phyloP scores from a whole-genome alignment of 805 yeast genomes.

The Yueomyces sinensis region DNA sequence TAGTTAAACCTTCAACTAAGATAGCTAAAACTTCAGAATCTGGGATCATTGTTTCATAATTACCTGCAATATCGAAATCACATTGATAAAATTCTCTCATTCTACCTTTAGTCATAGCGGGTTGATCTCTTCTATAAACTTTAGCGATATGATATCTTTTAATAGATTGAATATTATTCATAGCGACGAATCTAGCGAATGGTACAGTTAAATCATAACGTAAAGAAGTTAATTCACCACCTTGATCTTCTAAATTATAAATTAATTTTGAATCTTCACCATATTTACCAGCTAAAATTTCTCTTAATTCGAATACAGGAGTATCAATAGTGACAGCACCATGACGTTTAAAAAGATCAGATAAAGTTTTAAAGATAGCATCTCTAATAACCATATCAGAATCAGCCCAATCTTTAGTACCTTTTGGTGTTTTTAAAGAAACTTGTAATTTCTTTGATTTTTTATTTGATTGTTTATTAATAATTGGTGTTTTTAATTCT shows the following conservation, averaged over 20 bases:
- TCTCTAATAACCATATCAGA: conserved; percentile 93
- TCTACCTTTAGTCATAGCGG: conserved; percentile 99
- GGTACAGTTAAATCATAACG: conserved; percentile 98
- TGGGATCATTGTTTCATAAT: conserved; percentile 87
- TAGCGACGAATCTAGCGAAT: conserved; percentile 93
- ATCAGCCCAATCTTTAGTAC: conserved; percentile 98
- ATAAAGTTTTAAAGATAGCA: conserved; percentile 64
- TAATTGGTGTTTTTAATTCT: not conserved
- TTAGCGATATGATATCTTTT: conserved; percentile 96
- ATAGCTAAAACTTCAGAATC: conserved; percentile 83
- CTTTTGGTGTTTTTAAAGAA: conserved; percentile 88
- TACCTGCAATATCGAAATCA: conserved; percentile 95
- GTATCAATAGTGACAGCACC: conserved; percentile 98
- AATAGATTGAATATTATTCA: conserved; percentile 80
- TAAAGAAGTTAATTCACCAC: conserved; percentile 92
- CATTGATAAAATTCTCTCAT: conserved; percentile 99
- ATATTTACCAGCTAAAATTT: conserved; percentile 90
- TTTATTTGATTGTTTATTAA: not conserved
- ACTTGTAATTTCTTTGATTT: conserved; percentile 44
- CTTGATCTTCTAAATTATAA: conserved; percentile 94
- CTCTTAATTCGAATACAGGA: conserved; percentile 93
- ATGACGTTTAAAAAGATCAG: conserved; percentile 75
- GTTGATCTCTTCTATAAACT: conserved; percentile 98
- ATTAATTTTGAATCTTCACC: conserved; percentile 98
- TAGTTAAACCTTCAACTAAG: conserved; percentile 70